Base-by-base conservation (phyloP, 2,329 filamentous ascomycete genomes). In the Periconia macrospinosa region DNA sequence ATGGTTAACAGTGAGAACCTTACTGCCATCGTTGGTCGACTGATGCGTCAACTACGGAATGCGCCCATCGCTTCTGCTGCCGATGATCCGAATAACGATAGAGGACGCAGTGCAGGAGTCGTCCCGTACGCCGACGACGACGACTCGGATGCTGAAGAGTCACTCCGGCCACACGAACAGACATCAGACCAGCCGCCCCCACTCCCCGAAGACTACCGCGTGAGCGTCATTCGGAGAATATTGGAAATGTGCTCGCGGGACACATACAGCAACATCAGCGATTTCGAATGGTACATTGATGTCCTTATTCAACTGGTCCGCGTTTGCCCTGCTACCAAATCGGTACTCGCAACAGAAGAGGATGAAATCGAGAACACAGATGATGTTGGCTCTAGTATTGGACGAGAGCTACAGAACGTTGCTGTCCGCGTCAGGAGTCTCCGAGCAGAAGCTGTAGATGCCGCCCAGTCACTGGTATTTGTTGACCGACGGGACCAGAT, bases 241-340 rank as follows among this genome's bases (percentile, higher is more conserved):
- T 73, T 97, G 11, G 86, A 87, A 56, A 96, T 99, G 86, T 97
- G 93, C 72, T 90, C 91, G 9, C 86, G 87, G 59, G 89, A 92
- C 60, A 96, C 92, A 56, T 99, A 97, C 71, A 83, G 84, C 40
- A 91, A 92, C 67, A 81, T 99, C 45, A 78, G 83, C 49, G 93
- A 99, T 70, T 99, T 99, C 71, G 93, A 97, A 62, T 99, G 94
- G 94, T 97, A 97, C 72, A 89, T 97, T 60, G 90, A 94, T 61
- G 85, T 96, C 27, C 78, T 99, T 30, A 88, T 91, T 6, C 91
- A 96, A 69, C 82, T 99, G 14, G 86, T 97, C 41, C 86, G 88
- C 43, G 77, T 68, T 81, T 90, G 75, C 79, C 87, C 79, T 8
- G 18, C 89, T 78, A 70, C 75, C 1, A 73, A 70, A 53, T 41